Evolutionary conservation across 768 basidiomycete species (phyloP).

Genomic region (Serendipita sp.): DNA sequence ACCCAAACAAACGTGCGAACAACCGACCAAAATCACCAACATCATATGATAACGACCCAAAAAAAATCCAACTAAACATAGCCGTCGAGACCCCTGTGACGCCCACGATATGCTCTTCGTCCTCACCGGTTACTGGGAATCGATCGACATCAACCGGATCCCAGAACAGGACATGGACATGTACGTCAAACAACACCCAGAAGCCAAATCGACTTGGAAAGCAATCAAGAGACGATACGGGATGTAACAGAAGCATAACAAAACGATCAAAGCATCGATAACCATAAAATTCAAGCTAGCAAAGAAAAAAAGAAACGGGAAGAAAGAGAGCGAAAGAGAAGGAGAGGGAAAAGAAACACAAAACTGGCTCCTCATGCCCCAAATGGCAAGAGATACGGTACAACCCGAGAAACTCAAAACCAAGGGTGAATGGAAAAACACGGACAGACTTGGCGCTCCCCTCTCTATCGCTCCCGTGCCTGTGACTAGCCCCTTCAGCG

Average conservation of each 20-base stretch:
- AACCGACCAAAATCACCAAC: constrained; percentile 4
- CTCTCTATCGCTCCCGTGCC: no score
- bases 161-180: constrained; percentile 73
- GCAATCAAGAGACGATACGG: constrained; percentile 34
- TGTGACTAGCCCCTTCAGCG: no score
- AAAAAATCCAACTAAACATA: neutral
- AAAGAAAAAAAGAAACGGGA: no score
- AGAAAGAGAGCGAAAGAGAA: no score
- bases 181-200: constrained; percentile 44
- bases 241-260: constrained; percentile 8
- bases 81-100: constrained; percentile 1
- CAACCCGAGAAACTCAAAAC: no score
- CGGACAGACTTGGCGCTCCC: no score
- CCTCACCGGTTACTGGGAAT: constrained; percentile 62
- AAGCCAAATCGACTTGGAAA: constrained; percentile 57
- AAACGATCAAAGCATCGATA: no score
- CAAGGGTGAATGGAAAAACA: no score
- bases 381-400: no score
- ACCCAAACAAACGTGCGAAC: constrained; percentile 12
- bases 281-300: no score
- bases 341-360: no score
- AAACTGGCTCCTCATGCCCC: no score
- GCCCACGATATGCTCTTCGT: constrained; percentile 63
- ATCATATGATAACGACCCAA: neutral
- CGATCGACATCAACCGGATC: constrained; percentile 72